Percentiles rank a stretch among this genome's conserved stretches.
Conservation (phyloP, 176 grass and related monocot species). For the Thinopyrum elongatum region DNA sequence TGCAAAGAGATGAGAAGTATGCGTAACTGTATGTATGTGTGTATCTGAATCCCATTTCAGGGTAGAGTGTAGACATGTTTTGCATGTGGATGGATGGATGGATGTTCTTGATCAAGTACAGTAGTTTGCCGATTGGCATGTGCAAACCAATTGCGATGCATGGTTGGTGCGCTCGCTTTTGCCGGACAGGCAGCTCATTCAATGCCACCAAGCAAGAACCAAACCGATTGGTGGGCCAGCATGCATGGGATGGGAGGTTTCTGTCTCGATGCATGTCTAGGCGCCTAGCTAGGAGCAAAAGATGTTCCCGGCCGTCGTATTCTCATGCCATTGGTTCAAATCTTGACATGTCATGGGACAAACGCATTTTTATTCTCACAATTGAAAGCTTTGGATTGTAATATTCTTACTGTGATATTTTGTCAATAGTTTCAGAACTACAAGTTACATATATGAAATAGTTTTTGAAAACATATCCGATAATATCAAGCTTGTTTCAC, state of each 20-base stretch:
- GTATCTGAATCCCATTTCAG: neutral
- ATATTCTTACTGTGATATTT: too few relatives aligned
- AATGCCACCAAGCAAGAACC: constrained; percentile 31
- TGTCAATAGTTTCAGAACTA: too few relatives aligned
- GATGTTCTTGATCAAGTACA: constrained; percentile 11
- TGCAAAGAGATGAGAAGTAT: neutral
- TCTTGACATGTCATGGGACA: too few relatives aligned
- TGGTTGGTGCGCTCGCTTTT: constrained; percentile 34
- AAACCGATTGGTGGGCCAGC: neutral
- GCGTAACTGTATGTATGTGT: neutral
- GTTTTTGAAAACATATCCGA: too few relatives aligned
- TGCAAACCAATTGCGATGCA: constrained; percentile 5
- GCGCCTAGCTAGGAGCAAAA: too few relatives aligned
- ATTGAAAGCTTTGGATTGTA: too few relatives aligned
- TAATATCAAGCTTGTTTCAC: too few relatives aligned
- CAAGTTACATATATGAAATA: too few relatives aligned
- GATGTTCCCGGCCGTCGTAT: too few relatives aligned
- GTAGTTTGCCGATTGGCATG: constrained; percentile 24
- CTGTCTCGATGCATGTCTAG: neutral
- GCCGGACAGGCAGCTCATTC: constrained; percentile 41
- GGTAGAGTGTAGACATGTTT: neutral
- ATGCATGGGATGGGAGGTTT: constrained; percentile 14
- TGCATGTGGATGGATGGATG: constrained; percentile 28
- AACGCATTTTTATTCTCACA: too few relatives aligned
- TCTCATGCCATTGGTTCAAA: too few relatives aligned